Evolutionary conservation across 345 rosid genomes (phyloP), one percentile per base, ranked within the genome.

Genomic region (Euphorbia lathyris): DNA sequence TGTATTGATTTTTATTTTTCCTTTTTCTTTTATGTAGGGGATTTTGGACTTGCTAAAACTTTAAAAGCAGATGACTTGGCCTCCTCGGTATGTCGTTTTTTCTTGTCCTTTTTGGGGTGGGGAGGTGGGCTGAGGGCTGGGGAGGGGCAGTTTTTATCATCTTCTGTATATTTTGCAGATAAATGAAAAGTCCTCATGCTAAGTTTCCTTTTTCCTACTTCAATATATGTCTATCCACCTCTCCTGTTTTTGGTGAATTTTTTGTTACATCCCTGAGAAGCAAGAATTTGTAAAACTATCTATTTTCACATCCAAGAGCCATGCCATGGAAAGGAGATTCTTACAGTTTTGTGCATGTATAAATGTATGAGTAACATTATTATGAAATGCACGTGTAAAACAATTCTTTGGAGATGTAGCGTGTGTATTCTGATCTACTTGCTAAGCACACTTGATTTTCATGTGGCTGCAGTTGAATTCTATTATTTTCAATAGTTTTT

Each of bases 21-120:
- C 30, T 64, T 57, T n/a, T 12, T 66, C 82, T 63, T 68, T 71
- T 42, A 47, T 43, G 7, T 13, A 62, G 38, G 55, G 9, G 11
- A 17, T 12, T 52, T 26, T 43, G 2, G n/a, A 16, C 93, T 95
- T 70, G 99, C 99, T 23, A 95, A 91, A 83, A 95, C 97, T 65
- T 61, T 95, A 74, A 91, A 95, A 80, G 96, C 93, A 25, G 93
- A 95, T 76, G 99, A 95, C 81, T 74, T 95, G 86, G 93, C 97
- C 76, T 95, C 99, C 60, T 95, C 97, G 67, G 99, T 95, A 83
- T 61, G 90, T 83, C 52, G 3, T 25, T 63, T 61, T 34, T 17
- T 16, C 6, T 59, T 40, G 6, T 36, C 36, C 9, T 32, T 66
- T 32, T 66, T 51, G 2, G 11, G 48, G 16, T 8, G 48, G 14